Evolutionary conservation across 345 rosid genomes (phyloP), one percentile per base, ranked within the genome.

Genomic region (Odontarrhena argentea): DNA sequence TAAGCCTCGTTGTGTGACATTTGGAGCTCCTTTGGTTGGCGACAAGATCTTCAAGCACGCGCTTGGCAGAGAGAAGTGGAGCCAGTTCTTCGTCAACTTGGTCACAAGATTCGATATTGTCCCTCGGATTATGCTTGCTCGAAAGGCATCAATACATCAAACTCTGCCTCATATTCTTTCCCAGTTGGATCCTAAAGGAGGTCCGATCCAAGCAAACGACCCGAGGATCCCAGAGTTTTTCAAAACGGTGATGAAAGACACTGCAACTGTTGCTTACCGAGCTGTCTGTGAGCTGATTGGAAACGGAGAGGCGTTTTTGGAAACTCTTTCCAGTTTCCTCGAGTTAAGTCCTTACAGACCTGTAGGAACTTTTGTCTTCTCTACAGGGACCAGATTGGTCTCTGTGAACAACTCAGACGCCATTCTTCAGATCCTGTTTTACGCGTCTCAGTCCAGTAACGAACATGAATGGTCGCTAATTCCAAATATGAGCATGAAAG

Each of bases 341-440:
- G 80, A 82, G 60, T 77, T 84, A 12, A 86, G 96, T 76, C 98
- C 97, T 71, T 93, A 86, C 38, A 77, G 84, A 49, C 98, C 98
- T 0, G 78, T 76, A 18, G 97, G 98, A 30, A 90, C 82, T 10
- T 88, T 76, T 49, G 74, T 93, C 52, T 85, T 93, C 75, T 80
- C 76, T 74, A 40, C 85, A 3, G 86, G 77, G 54, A 73, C 67
- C 22, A 79, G 78, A 55, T 69, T 78, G 81, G 69, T 90, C 12
- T 70, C 76, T 1, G 62, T 83, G 70, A 80, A 50, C 72, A 90
- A 93, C 75, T 77, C 96, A 2, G 94, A 86, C 61, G 91, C 92
- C 28, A 65, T 86, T 72, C 82, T 90, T 58, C 97, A 93, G 66
- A 53, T 87, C 2, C 66, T 93, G 76, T 86, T 84, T 68, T 85